phyloP scores from a whole-genome alignment of 371 early-diverging fungal genomes.

The Cladochytrium tenue region DNA sequence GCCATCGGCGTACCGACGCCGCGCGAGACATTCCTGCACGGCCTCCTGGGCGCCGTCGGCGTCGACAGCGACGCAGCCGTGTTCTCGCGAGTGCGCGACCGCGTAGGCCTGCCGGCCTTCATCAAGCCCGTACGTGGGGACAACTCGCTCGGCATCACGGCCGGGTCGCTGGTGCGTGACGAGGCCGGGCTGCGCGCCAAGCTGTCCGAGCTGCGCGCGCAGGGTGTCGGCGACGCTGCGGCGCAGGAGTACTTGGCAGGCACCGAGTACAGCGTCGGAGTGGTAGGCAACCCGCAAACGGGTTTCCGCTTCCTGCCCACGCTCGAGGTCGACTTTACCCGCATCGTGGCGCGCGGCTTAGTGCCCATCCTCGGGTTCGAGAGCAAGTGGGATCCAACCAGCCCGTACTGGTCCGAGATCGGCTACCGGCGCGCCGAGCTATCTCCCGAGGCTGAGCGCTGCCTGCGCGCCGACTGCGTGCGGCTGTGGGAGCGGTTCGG shows the following conservation, averaged over 20 bases:
- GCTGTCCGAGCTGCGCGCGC: constrained; percentile 32
- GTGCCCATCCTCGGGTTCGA: constrained; percentile 59
- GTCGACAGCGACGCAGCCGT: background rate
- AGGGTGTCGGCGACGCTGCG: constrained; percentile 46
- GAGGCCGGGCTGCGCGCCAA: constrained; percentile 40
- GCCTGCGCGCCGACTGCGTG: constrained; percentile 35
- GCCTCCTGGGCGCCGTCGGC: background rate
- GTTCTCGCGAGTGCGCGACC: constrained; percentile 23
- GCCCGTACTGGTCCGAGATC: constrained; percentile 57
- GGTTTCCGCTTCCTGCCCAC: constrained; percentile 60
- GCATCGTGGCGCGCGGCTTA: constrained; percentile 39
- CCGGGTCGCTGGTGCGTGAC: constrained; percentile 43
- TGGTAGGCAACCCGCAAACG: constrained; percentile 50
- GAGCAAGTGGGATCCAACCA: constrained; percentile 57
- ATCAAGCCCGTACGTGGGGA: constrained; percentile 60
- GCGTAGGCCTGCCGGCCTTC: constrained; percentile 52
- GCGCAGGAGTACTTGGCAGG: constrained; percentile 58
- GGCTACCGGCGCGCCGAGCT: constrained; percentile 38
- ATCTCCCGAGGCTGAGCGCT: constrained; percentile 9
- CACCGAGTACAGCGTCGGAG: constrained; percentile 54
- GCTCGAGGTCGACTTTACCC: constrained; percentile 53
- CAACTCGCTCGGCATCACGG: constrained; percentile 59
- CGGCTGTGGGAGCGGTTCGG: constrained; percentile 55
- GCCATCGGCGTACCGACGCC: constrained; percentile 54
- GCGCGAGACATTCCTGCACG: constrained; percentile 40